These are phyloP conservation scores for Cryptococcus sp. DNA, from an alignment of 1,284 basidiomycete species.

Conservation along the genomic window DNA sequence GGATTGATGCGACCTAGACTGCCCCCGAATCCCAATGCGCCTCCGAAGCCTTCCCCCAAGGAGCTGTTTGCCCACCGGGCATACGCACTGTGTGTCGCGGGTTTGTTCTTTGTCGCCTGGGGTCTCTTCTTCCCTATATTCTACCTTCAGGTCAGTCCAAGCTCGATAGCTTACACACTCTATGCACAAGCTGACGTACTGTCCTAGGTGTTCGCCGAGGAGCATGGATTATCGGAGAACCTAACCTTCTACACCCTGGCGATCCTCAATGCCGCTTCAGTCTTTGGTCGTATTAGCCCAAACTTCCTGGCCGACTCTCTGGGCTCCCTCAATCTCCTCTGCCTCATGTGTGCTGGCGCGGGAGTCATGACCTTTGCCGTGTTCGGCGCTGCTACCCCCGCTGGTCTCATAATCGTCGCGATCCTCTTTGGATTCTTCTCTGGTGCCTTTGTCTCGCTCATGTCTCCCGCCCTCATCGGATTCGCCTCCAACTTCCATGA, in stretches of 20 bases:
- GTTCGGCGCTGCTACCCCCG: constrained; percentile 25
- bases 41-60: constrained; percentile 21
- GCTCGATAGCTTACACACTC: not conserved
- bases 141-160: constrained; percentile 30
- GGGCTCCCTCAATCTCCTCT: constrained; percentile 41
- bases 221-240: constrained; percentile 34
- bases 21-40: constrained; percentile 12
- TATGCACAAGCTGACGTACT: constrained; percentile 1
- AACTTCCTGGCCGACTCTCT: constrained; percentile 28
- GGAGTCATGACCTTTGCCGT: constrained; percentile 29
- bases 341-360: constrained; percentile 21
- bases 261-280: constrained; percentile 42
- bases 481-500: constrained; percentile 25
- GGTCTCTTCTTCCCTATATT: constrained; percentile 43
- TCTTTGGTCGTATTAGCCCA: constrained; percentile 28
- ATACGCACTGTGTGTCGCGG: constrained; percentile 28
- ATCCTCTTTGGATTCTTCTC: constrained; percentile 46
- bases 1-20: constrained; percentile 23
- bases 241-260: constrained; percentile 35
- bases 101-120: constrained; percentile 34
- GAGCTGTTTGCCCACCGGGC: constrained; percentile 26
- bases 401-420: constrained; percentile 41
- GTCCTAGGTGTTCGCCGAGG: constrained; percentile 30
- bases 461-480: constrained; percentile 29
- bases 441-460: constrained; percentile 31